A percentile compares a stretch with the other conserved stretches of the same genome.
Evolutionary conservation across 2,329 filamentous ascomycete genomes (phyloP).

Genomic region (Claviceps paspali): DNA sequence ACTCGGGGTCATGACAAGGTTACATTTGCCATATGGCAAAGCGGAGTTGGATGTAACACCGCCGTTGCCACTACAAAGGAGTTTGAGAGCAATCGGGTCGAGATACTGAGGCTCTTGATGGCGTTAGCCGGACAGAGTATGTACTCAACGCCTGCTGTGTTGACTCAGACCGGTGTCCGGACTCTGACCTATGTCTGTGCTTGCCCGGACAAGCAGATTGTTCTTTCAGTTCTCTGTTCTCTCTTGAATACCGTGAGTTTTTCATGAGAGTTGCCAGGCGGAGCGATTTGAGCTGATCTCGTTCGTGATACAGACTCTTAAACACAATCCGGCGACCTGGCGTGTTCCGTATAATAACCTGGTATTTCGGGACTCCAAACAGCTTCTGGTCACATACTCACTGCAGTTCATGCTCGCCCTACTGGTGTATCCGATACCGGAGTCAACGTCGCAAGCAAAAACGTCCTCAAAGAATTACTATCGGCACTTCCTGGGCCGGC

Average conservation of each 20-base stretch:
- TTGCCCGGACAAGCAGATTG: slow-evolving; percentile 78
- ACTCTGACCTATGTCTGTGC: slow-evolving; percentile 81
- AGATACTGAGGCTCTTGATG: slow-evolving; percentile 73
- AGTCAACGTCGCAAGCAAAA: slow-evolving; percentile 45
- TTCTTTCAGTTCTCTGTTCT: slow-evolving; percentile 81
- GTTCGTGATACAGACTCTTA: slow-evolving; percentile 50
- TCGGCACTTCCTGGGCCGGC: slow-evolving; percentile 74
- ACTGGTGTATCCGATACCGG: slow-evolving; percentile 76
- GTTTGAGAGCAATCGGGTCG: slow-evolving; percentile 81
- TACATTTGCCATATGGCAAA: slow-evolving; percentile 93
- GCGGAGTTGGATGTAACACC: slow-evolving; percentile 87
- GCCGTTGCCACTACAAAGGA: slow-evolving; percentile 80
- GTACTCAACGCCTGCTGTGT: slow-evolving; percentile 68
- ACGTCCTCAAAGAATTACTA: slow-evolving; percentile 72
- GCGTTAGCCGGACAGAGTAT: slow-evolving; percentile 82
- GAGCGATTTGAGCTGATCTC: no score
- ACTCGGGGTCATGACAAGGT: slow-evolving; percentile 62
- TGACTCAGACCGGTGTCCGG: slow-evolving; percentile 71
- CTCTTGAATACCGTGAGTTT: slow-evolving; percentile 71
- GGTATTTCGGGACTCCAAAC: slow-evolving; percentile 80
- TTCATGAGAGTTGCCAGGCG: no score
- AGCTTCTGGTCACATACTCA: slow-evolving; percentile 81
- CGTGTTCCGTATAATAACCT: slow-evolving; percentile 86
- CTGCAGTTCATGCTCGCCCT: slow-evolving; percentile 79
- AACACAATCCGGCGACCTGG: slow-evolving; percentile 93